phyloP scores from a whole-genome alignment of 2,329 filamentous ascomycete genomes.

The Cytospora mali region DNA sequence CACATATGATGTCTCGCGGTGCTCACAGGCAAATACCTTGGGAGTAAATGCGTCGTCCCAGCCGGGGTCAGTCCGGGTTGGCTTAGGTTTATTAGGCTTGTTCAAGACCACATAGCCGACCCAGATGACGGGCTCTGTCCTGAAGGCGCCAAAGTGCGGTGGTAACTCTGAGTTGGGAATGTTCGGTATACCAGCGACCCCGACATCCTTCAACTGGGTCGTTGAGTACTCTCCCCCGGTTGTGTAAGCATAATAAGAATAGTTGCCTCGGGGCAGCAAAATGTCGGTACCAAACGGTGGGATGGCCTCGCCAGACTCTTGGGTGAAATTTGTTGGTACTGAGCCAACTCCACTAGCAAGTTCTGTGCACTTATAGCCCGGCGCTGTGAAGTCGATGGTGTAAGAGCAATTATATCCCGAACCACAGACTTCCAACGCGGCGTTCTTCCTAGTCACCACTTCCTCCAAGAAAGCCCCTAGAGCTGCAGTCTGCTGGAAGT shows the following conservation, averaged over 20 bases:
- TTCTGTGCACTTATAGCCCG: slow-evolving; percentile 44
- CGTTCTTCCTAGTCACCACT: slow-evolving; percentile 34
- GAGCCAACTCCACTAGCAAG: slow-evolving; percentile 37
- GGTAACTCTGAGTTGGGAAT: slow-evolving; percentile 34
- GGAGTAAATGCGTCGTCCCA: slow-evolving; percentile 40
- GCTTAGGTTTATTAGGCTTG: slow-evolving; percentile 30
- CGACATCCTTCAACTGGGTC: slow-evolving; percentile 36
- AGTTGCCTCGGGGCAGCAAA: slow-evolving; percentile 38
- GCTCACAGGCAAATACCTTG: slow-evolving; percentile 42
- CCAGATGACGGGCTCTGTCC: slow-evolving; percentile 45
- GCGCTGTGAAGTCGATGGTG: slow-evolving; percentile 40
- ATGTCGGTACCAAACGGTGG: slow-evolving; percentile 39
- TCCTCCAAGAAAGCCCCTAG: slow-evolving; percentile 32
- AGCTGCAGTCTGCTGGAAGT: slow-evolving; percentile 29
- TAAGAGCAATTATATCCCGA: slow-evolving; percentile 45
- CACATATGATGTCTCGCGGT: slow-evolving; percentile 42
- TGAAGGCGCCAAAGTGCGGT: slow-evolving; percentile 40
- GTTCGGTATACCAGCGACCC: slow-evolving; percentile 38
- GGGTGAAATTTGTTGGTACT: slow-evolving; percentile 29
- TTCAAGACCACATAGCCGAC: slow-evolving; percentile 39
- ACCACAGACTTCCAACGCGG: slow-evolving; percentile 41
- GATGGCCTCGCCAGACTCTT: slow-evolving; percentile 34
- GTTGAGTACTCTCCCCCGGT: slow-evolving; percentile 39
- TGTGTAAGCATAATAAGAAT: slow-evolving; percentile 39
- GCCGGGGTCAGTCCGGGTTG: slow-evolving; percentile 31